Evolutionary conservation across 2,329 filamentous ascomycete genomes (phyloP).

Genomic region (Amphichorda felina): DNA sequence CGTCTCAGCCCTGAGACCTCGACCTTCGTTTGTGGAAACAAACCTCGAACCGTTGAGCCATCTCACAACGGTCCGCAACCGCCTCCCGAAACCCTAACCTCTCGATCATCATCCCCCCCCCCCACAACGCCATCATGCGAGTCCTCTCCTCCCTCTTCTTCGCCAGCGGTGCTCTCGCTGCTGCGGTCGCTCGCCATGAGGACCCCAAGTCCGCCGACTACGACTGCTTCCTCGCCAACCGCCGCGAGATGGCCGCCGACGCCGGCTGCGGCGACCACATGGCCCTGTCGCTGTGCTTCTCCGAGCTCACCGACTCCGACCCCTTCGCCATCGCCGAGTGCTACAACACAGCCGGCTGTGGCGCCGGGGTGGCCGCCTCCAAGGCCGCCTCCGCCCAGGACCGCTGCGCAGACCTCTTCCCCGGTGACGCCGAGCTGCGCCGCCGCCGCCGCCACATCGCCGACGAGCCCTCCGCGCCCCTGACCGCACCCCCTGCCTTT

Average conservation of each 20-base stretch:
- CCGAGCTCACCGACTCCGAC: constrained; percentile 15
- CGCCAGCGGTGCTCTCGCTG: constrained; percentile 18
- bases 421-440: constrained; percentile 6
- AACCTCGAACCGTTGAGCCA: too few relatives aligned
- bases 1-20: too few relatives aligned
- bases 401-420: constrained; percentile 17
- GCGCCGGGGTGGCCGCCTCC: constrained; percentile 12
- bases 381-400: constrained; percentile 16
- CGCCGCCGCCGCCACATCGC: constrained; percentile 4
- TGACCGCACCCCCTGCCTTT: constrained; percentile 2
- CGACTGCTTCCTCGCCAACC: constrained; percentile 27
- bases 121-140: constrained; percentile 10
- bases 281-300: constrained; percentile 30
- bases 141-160: constrained; percentile 20
- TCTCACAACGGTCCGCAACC: too few relatives aligned
- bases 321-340: constrained; percentile 23
- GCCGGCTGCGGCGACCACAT: constrained; percentile 31
- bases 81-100: background rate
- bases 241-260: constrained; percentile 23
- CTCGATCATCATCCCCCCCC: background rate
- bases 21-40: too few relatives aligned
- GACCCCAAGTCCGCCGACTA: constrained; percentile 1
- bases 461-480: background rate
- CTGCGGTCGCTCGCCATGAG: constrained; percentile 14
- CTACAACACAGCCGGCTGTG: constrained; percentile 22